phyloP scores from a whole-genome alignment of 2,329 filamentous ascomycete species.

The Arthroderma sp. region DNA sequence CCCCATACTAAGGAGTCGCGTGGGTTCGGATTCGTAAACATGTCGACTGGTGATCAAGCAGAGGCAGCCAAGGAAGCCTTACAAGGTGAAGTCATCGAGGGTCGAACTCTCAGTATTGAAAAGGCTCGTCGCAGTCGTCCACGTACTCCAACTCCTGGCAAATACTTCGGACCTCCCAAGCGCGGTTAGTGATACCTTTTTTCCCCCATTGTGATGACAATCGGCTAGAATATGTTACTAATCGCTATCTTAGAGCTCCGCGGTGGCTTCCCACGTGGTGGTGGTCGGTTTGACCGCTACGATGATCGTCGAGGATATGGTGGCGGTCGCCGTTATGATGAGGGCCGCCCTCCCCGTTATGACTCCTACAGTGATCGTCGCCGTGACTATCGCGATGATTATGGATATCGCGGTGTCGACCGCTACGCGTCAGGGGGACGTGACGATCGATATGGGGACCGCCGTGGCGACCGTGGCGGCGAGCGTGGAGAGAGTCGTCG shows the following conservation, averaged over 20 bases:
- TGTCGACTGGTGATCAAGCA: slow-evolving; percentile 87
- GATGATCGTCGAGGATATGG: slow-evolving; percentile 35
- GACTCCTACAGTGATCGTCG: slow-evolving; percentile 41
- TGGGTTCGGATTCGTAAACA: slow-evolving; percentile 98
- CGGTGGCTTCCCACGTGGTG: slow-evolving; percentile 25
- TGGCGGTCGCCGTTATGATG: slow-evolving; percentile 30
- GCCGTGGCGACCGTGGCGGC: slow-evolving; percentile 37
- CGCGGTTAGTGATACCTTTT: slow-evolving; percentile 52
- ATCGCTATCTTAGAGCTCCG: slow-evolving; percentile 30
- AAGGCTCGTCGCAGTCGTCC: slow-evolving; percentile 93
- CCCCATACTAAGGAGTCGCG: slow-evolving; percentile 97
- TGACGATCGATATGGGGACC: slow-evolving; percentile 30
- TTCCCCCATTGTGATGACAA: background rate
- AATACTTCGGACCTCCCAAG: slow-evolving; percentile 98
- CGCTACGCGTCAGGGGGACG: slow-evolving; percentile 36
- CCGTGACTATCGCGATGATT: slow-evolving; percentile 16
- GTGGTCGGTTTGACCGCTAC: slow-evolving; percentile 34
- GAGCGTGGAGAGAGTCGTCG: slow-evolving; percentile 33
- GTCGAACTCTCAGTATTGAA: slow-evolving; percentile 92
- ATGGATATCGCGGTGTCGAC: slow-evolving; percentile 36
- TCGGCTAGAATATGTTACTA: slow-evolving; percentile 3
- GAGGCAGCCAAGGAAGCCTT: slow-evolving; percentile 94
- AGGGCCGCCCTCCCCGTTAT: slow-evolving; percentile 32
- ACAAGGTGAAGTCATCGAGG: slow-evolving; percentile 89
- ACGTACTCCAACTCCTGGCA: slow-evolving; percentile 91